A percentile compares a stretch with the other conserved stretches of the same genome.
Conservation (phyloP, 2,329 filamentous ascomycete species). For the Exophiala viscosa region DNA sequence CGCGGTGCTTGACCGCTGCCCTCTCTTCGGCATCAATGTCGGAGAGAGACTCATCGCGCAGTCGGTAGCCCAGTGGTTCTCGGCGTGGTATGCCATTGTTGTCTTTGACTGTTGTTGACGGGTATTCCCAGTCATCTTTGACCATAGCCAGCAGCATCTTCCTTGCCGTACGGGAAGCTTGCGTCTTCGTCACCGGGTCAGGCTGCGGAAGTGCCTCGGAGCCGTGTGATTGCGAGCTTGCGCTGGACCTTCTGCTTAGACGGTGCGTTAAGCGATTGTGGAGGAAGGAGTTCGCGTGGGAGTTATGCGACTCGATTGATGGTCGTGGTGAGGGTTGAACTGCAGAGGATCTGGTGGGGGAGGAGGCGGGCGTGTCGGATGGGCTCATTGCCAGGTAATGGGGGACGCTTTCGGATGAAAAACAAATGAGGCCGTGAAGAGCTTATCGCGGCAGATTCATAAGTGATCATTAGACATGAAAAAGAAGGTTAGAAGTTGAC, state of each 20-base stretch:
- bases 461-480: no score
- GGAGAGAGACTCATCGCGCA: slow-evolving; percentile 24
- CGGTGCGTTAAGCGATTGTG: slow-evolving; percentile 24
- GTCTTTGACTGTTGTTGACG: slow-evolving; percentile 8
- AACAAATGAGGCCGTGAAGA: no score
- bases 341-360: slow-evolving; percentile 3
- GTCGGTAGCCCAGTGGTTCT: slow-evolving; percentile 22
- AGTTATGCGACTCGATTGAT: slow-evolving; percentile 13
- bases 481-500: no score
- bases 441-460: no score
- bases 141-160: slow-evolving; percentile 22
- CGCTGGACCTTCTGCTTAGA: slow-evolving; percentile 25
- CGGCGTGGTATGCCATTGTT: slow-evolving; percentile 8
- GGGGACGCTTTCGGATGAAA: no score
- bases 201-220: slow-evolving; percentile 1
- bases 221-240: slow-evolving; percentile 17
- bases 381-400: slow-evolving; percentile 4
- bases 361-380: slow-evolving; percentile 1
- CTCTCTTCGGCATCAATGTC: slow-evolving; percentile 22
- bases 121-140: slow-evolving; percentile 28
- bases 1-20: not conserved
- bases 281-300: slow-evolving; percentile 16
- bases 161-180: slow-evolving; percentile 21
- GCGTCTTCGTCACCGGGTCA: slow-evolving; percentile 17
- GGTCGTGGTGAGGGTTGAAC: slow-evolving; percentile 8